A percentile compares a stretch with the other conserved stretches of the same genome.
Conservation (phyloP, 2,329 filamentous ascomycete species). For the Botryotinia calthae region DNA sequence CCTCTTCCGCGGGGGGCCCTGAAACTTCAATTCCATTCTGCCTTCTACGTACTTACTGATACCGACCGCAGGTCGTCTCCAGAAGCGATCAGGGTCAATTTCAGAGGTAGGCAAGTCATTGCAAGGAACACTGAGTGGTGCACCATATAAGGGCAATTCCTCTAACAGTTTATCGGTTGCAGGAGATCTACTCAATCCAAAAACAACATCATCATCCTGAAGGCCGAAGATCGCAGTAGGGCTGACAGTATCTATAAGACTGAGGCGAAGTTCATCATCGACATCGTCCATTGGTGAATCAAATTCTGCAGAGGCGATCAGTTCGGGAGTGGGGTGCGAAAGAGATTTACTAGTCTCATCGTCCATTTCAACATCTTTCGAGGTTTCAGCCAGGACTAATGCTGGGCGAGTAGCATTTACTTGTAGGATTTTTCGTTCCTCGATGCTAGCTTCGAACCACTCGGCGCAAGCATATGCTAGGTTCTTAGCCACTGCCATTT, state of each 20-base stretch:
- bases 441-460: conserved; percentile 65
- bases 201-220: conserved; percentile 77
- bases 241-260: conserved; percentile 48
- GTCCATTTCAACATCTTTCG: conserved; percentile 39
- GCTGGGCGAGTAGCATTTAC: conserved; percentile 56
- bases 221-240: conserved; percentile 81
- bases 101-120: conserved; percentile 57
- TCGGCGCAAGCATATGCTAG: conserved; percentile 81
- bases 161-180: conserved; percentile 73
- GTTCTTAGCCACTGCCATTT: conserved; percentile 74
- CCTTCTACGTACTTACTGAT: conserved; percentile 85
- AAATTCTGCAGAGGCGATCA: conserved; percentile 62
- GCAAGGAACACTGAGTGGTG: conserved; percentile 57
- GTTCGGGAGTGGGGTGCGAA: conserved; percentile 61
- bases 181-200: conserved; percentile 71
- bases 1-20: conserved; percentile 67
- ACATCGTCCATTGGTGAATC: conserved; percentile 52
- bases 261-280: conserved; percentile 37
- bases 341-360: conserved; percentile 33
- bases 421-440: conserved; percentile 66
- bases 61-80: conserved; percentile 75
- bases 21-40: conserved; percentile 67
- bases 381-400: conserved; percentile 28
- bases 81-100: conserved; percentile 64
- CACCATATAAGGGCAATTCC: conserved; percentile 77